Base-by-base conservation (phyloP, 2,329 filamentous ascomycete genomes). In the Arthrobotrys sphaeroides region DNA sequence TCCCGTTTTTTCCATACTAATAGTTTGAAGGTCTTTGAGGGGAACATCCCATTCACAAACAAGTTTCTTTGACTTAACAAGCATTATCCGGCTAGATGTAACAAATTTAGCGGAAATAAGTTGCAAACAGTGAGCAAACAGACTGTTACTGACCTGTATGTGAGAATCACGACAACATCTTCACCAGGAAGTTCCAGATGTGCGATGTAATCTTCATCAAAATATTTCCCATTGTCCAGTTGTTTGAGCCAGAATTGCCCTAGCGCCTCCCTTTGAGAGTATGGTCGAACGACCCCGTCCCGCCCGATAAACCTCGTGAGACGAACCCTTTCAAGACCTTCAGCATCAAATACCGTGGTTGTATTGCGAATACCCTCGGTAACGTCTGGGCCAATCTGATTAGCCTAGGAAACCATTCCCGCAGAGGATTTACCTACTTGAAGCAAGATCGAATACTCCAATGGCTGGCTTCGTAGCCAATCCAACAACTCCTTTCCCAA, bases 181-280 rank as follows among this genome's bases (percentile, higher is more conserved):
- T 95, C 92, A 75, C 90, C 89, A 9, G 93, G 91, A 24, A 99
- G 87, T 83, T 99, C 94, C 3, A 99, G 86, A 81, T 99, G 96
- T 3, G 94, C 96, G 82, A 99, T 95, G 84, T 99, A 99, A 81
- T 93, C 88, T 83, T 99, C 95, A 83, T 96, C 91, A 87, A 99
- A 99, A 85, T 94, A 98, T 82, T 94, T 95, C 77, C 95, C 95
- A 78, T 97, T 95, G 83, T 99, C 95, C 9, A 96, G 89, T 73
- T 97, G 96, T 86, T 99, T 99, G 78, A 99, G 89, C 96, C 95
- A 99, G 85, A 93, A 97, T 82, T 99, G 95, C 0, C 95, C 95
- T 2, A 99, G 89, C 0, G 95, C 94, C 85, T 99, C 95, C 51
- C 95, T 92, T 81, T 96, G 92, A 67, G 90, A 94, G 85, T 97